Percentiles rank a stretch among this genome's conserved stretches.
These are phyloP conservation scores for Pyricularia sp. DNA, from an alignment of 2,329 filamentous ascomycete genomes.

Conservation along the genomic window DNA sequence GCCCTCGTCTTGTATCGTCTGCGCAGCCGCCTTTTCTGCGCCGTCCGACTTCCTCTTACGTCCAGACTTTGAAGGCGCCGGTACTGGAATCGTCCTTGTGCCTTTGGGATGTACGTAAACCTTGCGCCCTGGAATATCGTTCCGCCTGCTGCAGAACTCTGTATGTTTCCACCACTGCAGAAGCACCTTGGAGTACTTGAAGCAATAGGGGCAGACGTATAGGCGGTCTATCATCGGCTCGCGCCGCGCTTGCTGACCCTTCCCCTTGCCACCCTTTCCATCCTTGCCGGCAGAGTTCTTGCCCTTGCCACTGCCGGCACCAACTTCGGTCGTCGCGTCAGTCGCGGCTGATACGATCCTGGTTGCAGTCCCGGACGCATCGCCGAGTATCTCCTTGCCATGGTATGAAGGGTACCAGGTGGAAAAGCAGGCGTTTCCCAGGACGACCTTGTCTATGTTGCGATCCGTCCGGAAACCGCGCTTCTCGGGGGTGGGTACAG, in stretches of 20 bases:
- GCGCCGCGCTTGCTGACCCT: slow-evolving; percentile 14
- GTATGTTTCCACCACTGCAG: slow-evolving; percentile 46
- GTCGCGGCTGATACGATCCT: slow-evolving; percentile 5
- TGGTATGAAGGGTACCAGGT: slow-evolving; percentile 94
- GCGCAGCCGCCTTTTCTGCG: slow-evolving; percentile 24
- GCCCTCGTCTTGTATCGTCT: slow-evolving; percentile 43
- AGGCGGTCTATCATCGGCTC: slow-evolving; percentile 48
- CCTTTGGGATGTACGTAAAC: slow-evolving; percentile 55
- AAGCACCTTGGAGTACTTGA: slow-evolving; percentile 69
- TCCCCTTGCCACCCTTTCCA: slow-evolving; percentile 14
- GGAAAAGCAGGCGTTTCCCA: slow-evolving; percentile 72
- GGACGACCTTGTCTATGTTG: slow-evolving; percentile 76
- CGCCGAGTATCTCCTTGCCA: slow-evolving; percentile 53
- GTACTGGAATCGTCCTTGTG: slow-evolving; percentile 24
- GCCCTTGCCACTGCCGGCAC: slow-evolving; percentile 6
- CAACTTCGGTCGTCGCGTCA: slow-evolving; percentile 13
- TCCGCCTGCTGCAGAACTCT: slow-evolving; percentile 38
- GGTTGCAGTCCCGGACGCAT: slow-evolving; percentile 20
- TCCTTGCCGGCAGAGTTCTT: slow-evolving; percentile 5
- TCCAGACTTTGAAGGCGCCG: slow-evolving; percentile 18
- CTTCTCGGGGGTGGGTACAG: slow-evolving; percentile 11
- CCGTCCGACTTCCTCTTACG: slow-evolving; percentile 23
- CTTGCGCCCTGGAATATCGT: slow-evolving; percentile 49
- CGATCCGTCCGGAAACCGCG: slow-evolving; percentile 40
- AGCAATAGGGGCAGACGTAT: slow-evolving; percentile 86